These are phyloP conservation scores for Paramecium pentaurelia DNA, from an alignment of 73 alveolate genomes.

Conservation along the genomic window DNA sequence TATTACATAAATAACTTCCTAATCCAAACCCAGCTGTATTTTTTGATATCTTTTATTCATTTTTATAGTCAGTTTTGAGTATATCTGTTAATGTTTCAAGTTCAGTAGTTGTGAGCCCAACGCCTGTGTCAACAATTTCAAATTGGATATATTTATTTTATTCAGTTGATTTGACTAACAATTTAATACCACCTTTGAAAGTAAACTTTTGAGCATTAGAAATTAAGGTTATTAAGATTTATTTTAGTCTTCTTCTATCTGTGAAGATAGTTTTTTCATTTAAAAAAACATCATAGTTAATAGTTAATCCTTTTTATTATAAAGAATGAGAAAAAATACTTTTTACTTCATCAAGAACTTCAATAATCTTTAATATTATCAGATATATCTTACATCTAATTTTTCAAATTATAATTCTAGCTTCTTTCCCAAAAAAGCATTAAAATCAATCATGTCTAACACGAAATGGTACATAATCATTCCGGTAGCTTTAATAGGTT, in stretches of 20 bases:
- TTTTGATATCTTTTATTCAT: neutral
- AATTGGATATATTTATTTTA: neutral
- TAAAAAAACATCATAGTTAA: neutral
- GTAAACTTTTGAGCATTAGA: slow-evolving; percentile 48
- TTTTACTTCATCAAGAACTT: neutral
- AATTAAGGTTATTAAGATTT: slow-evolving; percentile 44
- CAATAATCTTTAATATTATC: neutral
- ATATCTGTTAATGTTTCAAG: neutral
- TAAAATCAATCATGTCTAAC: slow-evolving; percentile 20
- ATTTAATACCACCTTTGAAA: slow-evolving; percentile 20
- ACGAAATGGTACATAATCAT: neutral
- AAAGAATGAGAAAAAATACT: neutral
- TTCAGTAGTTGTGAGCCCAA: slow-evolving; percentile 36
- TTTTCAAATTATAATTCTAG: neutral
- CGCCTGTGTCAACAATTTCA: slow-evolving; percentile 49
- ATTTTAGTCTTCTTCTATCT: slow-evolving; percentile 44
- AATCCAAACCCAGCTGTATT: slow-evolving; percentile 47
- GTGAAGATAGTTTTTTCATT: neutral
- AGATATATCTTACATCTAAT: neutral
- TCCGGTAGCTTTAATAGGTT: neutral
- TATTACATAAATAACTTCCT: neutral
- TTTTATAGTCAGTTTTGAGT: neutral
- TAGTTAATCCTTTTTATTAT: neutral
- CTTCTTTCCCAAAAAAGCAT: slow-evolving; percentile 34
- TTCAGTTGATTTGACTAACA: neutral